A percentile compares a stretch with the other conserved stretches of the same genome.
phyloP scores from a whole-genome alignment of 2,329 filamentous ascomycete genomes.

The Penicillium corylophilum region DNA sequence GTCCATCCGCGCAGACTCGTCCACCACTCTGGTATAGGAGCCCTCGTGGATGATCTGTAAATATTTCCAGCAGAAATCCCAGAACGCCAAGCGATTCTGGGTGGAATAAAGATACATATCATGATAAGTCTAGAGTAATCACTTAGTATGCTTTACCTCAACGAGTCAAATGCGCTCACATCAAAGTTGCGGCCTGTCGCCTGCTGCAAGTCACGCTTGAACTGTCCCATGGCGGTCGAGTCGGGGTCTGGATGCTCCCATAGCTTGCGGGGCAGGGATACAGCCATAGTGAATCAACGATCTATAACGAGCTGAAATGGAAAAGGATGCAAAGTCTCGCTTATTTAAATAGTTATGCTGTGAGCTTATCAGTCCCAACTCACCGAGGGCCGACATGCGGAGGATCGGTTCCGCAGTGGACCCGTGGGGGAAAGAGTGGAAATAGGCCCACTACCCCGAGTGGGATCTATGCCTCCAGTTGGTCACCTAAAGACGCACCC shows the following conservation, averaged over 20 bases:
- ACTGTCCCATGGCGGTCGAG: slow-evolving; percentile 64
- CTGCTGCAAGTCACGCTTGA: slow-evolving; percentile 65
- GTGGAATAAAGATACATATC: slow-evolving; percentile 66
- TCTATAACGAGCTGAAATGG: no score
- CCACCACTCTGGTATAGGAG: slow-evolving; percentile 59
- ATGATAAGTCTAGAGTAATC: slow-evolving; percentile 64
- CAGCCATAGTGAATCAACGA: no score
- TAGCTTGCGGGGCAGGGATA: slow-evolving; percentile 55
- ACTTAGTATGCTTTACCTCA: slow-evolving; percentile 45
- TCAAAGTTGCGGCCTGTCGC: slow-evolving; percentile 49
- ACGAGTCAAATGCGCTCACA: no score
- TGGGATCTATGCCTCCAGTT: no score
- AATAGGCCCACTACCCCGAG: no score
- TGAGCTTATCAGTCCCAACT: no score
- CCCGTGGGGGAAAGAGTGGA: no score
- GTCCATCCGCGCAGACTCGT: slow-evolving; percentile 68
- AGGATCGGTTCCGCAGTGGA: no score
- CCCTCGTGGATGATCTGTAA: slow-evolving; percentile 64
- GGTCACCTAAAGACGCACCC: no score
- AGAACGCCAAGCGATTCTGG: slow-evolving; percentile 63
- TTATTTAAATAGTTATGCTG: no score
- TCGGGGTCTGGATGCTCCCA: slow-evolving; percentile 67
- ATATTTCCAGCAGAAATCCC: slow-evolving; percentile 60
- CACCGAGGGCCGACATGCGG: no score
- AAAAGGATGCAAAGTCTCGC: no score